Evolutionary conservation across 2,329 filamentous ascomycete genomes (phyloP), one percentile per base, ranked within the genome.

Genomic region (Aureobasidium sp.): DNA sequence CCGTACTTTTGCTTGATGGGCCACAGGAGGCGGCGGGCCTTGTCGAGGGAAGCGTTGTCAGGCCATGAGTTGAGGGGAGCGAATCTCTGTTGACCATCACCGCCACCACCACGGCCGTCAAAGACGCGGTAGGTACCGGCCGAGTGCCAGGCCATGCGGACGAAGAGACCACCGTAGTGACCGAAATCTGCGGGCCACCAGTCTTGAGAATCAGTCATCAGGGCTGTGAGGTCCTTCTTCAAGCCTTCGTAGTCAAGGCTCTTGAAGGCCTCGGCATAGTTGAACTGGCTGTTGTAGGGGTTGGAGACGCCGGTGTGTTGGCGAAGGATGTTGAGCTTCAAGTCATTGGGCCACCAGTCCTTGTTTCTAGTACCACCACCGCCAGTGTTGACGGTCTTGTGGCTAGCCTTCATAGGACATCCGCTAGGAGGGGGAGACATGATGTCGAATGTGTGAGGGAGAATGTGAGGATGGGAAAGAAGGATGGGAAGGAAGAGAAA

Each of bases 1-100:
- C 88, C 88, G 67, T 92, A 92, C 81, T 92, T 92, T 69, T 90
- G 87, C 83, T 92, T 92, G 78, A 92, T 85, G 62, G 88, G 88
- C 86, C 87, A 90, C 46, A 92, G 78, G 62, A 92, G 83, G 66
- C 88, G 87, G 62, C 88, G 88, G 36, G 88, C 88, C 82, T 92
- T 92, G 82, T 92, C 88, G 60, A 92, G 82, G 69, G 80, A 86
- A 70, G 85, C 86, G 67, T 92, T 92, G 77, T 92, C 88, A 46
- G 88, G 88, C 88, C 88, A 92, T 79, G 85, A 85, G 82, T 91
- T 91, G 72, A 92, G 84, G 6, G 89, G 89, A 59, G 88, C 88
- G 69, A 92, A 92, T 44, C 89, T 85, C 77, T 92, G 88, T 76
- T 91, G 88, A 63, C 87, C 88, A 70, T 84, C 79, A 32, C 87